Evolutionary conservation across 139 green algal genomes (phyloP), one percentile per base, ranked within the genome.

Genomic region (Monoraphidium neglectum): DNA sequence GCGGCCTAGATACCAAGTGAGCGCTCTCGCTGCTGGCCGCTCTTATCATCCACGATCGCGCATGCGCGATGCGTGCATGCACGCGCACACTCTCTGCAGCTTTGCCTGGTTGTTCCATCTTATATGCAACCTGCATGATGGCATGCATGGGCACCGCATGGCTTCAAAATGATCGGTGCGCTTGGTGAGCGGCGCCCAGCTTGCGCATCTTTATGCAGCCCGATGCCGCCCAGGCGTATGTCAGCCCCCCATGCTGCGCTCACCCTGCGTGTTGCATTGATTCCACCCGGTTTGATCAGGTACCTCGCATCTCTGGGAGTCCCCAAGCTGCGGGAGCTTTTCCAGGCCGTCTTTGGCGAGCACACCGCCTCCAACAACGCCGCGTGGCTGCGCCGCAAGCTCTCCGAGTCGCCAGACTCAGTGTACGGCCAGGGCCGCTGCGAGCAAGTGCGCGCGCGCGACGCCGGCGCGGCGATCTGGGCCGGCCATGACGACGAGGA

Each of bases 351-450:
- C 26, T 91, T 89, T 69, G 83, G 83, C 16, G 73, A 87, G 35
- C 62, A 68, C 35, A 91, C 86, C 4, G 86, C 83, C 40, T 86
- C 78, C 65, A 91, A 91, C 76, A 91, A 91, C 67, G 73, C 76
- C 24, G 72, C 69, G 2, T 91, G 86, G 86, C 83, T 91, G 67
- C 83, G 83, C 23, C 81, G 82, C 68, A 91, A 91, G 82, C 83
- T 91, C 24, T 62, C 73, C 53, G 83, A 91, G 70, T 54, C 75
- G 4, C 76, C 83, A 26, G 82, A 86, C 64, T 15, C 40, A 2
- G 32, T 65, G 12, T 60, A 79, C 43, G 80, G 81, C 28, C 78
- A 78, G 8, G 60, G 76, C 28, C 80, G 86, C 32, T 79, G 67
- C 3, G 67, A 51, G 10, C 30, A 63, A 21, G 68, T 86, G 49